Conservation (phyloP, 2,329 filamentous ascomycete genomes). For the Elsinoe fawcettii region DNA sequence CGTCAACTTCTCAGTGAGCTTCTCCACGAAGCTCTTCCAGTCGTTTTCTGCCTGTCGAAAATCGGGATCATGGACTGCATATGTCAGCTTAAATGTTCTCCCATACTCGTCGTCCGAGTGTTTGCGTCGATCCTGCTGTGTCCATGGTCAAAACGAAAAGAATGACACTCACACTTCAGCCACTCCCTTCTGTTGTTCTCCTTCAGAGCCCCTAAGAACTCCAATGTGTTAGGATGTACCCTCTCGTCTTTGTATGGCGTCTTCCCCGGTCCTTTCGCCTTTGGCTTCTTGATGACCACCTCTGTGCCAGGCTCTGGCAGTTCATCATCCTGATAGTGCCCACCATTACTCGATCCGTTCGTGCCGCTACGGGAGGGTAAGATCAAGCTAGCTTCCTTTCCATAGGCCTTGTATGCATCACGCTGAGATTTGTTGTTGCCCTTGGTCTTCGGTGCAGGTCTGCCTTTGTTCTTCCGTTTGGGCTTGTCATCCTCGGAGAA, state of each 20-base stretch:
- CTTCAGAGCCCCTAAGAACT: constrained; percentile 52
- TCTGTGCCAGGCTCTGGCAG: constrained; percentile 50
- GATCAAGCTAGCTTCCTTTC: background rate
- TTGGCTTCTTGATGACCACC: constrained; percentile 55
- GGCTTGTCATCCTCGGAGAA: background rate
- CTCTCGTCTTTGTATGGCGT: constrained; percentile 49
- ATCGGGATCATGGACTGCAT: constrained; percentile 67
- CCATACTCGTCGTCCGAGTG: background rate
- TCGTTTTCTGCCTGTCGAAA: constrained; percentile 72
- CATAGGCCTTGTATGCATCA: background rate
- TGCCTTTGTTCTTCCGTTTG: background rate
- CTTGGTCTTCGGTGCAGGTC: background rate
- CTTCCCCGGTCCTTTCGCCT: constrained; percentile 53
- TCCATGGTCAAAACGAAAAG: background rate
- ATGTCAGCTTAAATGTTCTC: background rate
- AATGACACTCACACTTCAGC: constrained; percentile 49
- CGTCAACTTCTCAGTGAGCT: constrained; percentile 60
- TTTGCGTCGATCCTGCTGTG: background rate
- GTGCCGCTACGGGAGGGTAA: background rate
- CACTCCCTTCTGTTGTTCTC: constrained; percentile 56
- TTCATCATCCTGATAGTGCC: constrained; percentile 51
- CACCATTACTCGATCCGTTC: constrained; percentile 33
- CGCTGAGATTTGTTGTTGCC: background rate
- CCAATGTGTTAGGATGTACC: constrained; percentile 56
- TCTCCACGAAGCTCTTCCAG: constrained; percentile 71